phyloP scores from a whole-genome alignment of 495 filamentous ascomycete species.

The Echria macrotheca region DNA sequence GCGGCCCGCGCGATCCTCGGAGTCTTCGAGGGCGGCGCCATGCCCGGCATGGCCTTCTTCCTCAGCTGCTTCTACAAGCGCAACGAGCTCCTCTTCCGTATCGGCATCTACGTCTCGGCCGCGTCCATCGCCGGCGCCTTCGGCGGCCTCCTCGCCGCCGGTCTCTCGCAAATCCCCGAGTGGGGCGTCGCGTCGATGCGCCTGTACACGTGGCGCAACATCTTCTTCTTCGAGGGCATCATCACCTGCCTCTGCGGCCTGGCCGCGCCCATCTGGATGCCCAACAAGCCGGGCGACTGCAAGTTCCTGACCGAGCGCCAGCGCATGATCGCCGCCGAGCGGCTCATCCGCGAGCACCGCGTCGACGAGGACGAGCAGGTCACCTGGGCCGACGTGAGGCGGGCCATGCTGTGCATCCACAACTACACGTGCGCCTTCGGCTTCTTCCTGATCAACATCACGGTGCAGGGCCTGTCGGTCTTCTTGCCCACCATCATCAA shows the following conservation, averaged over 20 bases:
- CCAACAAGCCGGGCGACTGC: constrained; percentile 47
- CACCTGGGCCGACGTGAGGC: constrained; percentile 31
- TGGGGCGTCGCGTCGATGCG: constrained; percentile 41
- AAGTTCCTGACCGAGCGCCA: constrained; percentile 49
- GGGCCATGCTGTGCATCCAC: constrained; percentile 38
- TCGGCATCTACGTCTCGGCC: constrained; percentile 53
- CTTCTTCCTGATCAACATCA: constrained; percentile 50
- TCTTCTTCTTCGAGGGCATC: constrained; percentile 61
- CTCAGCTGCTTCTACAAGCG: constrained; percentile 55
- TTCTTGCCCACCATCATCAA: constrained; percentile 48
- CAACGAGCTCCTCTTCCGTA: constrained; percentile 49
- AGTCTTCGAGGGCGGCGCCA: constrained; percentile 51
- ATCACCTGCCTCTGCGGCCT: constrained; percentile 49
- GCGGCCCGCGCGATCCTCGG: constrained; percentile 38
- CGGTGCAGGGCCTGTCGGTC: constrained; percentile 45
- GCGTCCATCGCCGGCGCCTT: constrained; percentile 53
- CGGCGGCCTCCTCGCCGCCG: constrained; percentile 50
- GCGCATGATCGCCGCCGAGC: constrained; percentile 38
- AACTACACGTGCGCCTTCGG: constrained; percentile 44
- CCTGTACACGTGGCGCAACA: constrained; percentile 58
- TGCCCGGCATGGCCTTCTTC: constrained; percentile 53
- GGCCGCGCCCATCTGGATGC: constrained; percentile 47
- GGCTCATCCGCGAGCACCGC: constrained; percentile 36
- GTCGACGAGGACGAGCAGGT: constrained; percentile 32
- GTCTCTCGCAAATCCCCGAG: constrained; percentile 43